Evolutionary conservation across 495 filamentous ascomycete species (phyloP), one percentile per base, ranked within the genome.

Genomic region (Polyplosphaeria fusca): DNA sequence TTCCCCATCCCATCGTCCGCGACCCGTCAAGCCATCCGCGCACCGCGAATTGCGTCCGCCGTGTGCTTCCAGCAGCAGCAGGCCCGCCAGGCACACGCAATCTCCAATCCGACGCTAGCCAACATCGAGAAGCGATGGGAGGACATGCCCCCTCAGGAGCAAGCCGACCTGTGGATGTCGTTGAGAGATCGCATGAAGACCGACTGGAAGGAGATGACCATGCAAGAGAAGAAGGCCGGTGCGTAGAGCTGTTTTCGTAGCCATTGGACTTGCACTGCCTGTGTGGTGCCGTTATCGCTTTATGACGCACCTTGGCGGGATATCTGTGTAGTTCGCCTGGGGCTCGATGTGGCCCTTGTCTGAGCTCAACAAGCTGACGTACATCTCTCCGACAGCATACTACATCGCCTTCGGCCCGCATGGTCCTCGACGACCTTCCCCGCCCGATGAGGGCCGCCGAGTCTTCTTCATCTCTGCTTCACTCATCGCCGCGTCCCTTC

Each of bases 61-160:
- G 48, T 58, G 18, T 66, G 63, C 49, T 26, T 55, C 47, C 52
- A 53, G 19, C 52, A 55, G 45, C 71, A 81, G 68, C 83, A 87
- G 74, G 77, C 76, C 63, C 83, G 87, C 65, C 78, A 81, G 65
- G 86, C 85, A 44, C 91, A 95, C 73, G 91, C 93, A 68, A 93
- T 98, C 76, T 88, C 90, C 60, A 98, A 96, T 79, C 93, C 94
- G 64, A 96, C 91, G 26, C 84, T 98, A 59, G 88, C 89, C 73
- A 86, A 94, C 76, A 96, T 98, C 70, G 93, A 98, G 85, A 97
- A 96, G 88, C 80, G 93, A 76, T 98, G 93, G 93, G 93, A 98
- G 79, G 80, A 71, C 52, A 88, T 98, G 88, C 91, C 90, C 32
- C 89, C 91, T 52, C 88, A 94, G 79, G 93, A 98, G 82, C 93